phyloP scores from a whole-genome alignment of 2,329 filamentous ascomycete species.

The Sarocladium oryzae region DNA sequence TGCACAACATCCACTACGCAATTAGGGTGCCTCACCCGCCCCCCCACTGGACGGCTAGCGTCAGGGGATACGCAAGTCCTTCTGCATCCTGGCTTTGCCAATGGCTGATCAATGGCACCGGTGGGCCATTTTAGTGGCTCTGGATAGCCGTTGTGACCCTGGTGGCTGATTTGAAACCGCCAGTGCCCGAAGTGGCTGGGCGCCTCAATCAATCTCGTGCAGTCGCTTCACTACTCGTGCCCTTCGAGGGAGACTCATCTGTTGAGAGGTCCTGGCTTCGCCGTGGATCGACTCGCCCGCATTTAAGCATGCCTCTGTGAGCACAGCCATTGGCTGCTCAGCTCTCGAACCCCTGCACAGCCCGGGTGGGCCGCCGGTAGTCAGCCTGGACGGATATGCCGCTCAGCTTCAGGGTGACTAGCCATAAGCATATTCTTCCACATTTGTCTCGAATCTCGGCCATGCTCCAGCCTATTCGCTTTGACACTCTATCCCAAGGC shows the following conservation, averaged over 20 bases:
- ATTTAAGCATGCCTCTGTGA: background rate
- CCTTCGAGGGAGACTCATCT: background rate
- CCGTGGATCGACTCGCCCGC: slow-evolving; percentile 1
- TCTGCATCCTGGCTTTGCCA: background rate
- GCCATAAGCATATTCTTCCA: no score
- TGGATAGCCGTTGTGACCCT: background rate
- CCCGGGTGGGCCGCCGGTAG: background rate
- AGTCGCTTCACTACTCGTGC: background rate
- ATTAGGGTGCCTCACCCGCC: background rate
- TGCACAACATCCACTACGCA: background rate
- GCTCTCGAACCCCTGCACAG: background rate
- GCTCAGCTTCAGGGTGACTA: background rate
- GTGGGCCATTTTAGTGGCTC: background rate
- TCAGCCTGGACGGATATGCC: background rate
- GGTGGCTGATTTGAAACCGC: slow-evolving; percentile 2
- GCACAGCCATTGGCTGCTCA: background rate
- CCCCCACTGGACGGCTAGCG: background rate
- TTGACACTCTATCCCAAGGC: no score
- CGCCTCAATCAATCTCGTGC: slow-evolving; percentile 7
- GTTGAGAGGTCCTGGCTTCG: background rate
- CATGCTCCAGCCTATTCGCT: no score
- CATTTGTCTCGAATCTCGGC: no score
- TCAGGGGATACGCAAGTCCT: background rate
- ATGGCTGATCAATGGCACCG: background rate
- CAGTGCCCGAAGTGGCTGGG: slow-evolving; percentile 7